phyloP scores from a whole-genome alignment of 441 rosid species.

The Pelargonium australe region DNA sequence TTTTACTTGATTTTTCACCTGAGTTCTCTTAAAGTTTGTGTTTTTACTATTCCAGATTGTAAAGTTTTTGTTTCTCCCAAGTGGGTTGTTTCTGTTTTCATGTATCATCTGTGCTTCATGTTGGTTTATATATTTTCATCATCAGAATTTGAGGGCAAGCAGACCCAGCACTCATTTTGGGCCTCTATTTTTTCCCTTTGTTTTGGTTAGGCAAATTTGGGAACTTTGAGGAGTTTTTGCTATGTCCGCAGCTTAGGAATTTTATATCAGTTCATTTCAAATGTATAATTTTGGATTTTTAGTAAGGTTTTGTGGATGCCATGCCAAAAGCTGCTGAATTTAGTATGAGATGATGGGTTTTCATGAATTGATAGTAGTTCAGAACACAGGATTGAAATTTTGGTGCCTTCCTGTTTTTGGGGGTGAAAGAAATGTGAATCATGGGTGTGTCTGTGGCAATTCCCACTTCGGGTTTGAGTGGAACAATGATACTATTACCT shows the following conservation, averaged over 20 bases:
- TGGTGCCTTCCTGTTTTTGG: not conserved
- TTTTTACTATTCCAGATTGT: conserved; percentile 1
- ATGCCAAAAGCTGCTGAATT: not conserved
- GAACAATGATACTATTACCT: conserved; percentile 3
- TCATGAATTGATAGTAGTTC: not conserved
- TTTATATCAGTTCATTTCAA: not conserved
- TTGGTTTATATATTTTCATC: not conserved
- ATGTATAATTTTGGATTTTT: not conserved
- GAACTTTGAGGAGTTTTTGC: not conserved
- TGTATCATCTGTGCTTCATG: conserved; percentile 2
- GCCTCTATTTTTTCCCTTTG: not conserved
- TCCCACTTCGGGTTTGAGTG: not conserved
- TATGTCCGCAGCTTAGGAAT: not conserved
- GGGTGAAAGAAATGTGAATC: not conserved
- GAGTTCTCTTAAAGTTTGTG: conserved; percentile 1
- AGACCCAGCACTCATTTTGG: not conserved
- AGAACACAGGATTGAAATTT: no score
- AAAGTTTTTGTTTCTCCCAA: conserved; percentile 8
- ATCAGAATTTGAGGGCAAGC: not conserved
- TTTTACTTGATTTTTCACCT: conserved; percentile 15
- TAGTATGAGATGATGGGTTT: not conserved
- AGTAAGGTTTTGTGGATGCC: not conserved
- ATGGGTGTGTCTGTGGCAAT: not conserved
- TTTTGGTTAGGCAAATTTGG: not conserved
- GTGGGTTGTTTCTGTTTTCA: conserved; percentile 17